phyloP scores from a whole-genome alignment of 768 basidiomycete species.

The Lactarius indigo region DNA sequence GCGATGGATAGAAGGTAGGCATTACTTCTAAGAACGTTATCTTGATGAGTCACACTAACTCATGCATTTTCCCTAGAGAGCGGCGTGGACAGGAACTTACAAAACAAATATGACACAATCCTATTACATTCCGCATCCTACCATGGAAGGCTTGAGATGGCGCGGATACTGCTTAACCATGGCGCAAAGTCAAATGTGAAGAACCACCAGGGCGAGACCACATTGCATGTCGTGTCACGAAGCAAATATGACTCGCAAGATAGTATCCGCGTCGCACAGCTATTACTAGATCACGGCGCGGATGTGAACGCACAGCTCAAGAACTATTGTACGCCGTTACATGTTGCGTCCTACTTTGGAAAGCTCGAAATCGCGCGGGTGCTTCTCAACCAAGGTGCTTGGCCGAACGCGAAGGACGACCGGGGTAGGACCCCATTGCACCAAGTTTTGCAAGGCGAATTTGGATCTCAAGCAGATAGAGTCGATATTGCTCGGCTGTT shows the following conservation, averaged over 20 bases:
- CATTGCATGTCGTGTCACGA: no score
- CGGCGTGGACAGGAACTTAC: neutral
- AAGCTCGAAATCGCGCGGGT: neutral
- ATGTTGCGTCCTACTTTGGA: neutral
- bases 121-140: neutral
- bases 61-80: neutral
- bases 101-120: neutral
- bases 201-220: neutral
- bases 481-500: neutral
- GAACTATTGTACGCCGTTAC: neutral
- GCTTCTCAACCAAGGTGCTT: neutral
- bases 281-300: neutral
- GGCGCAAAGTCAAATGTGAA: neutral
- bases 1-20: neutral
- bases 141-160: neutral
- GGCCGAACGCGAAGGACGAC: neutral
- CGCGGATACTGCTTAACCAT: neutral
- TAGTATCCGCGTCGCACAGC: neutral
- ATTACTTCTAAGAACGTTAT: neutral
- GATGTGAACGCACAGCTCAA: neutral
- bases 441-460: neutral
- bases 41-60: no score
- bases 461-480: neutral
- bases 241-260: no score
- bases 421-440: neutral